A percentile compares a stretch with the other conserved stretches of the same genome.
Conservation (phyloP, 1,284 basidiomycete species). For the Butyriboletus appendiculatus region DNA sequence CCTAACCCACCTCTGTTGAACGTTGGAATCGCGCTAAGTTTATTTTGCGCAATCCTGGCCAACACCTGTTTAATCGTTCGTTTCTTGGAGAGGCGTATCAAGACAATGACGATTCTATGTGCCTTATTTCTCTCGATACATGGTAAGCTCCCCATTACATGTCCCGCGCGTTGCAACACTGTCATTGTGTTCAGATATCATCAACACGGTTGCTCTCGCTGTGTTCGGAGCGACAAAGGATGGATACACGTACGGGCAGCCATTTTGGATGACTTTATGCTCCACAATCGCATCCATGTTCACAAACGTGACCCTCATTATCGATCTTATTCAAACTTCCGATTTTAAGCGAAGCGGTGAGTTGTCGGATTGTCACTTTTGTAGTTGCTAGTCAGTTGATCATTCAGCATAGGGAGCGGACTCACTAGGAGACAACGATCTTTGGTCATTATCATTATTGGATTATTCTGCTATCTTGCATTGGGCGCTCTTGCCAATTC, state of each 20-base stretch:
- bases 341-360: slow-evolving; percentile 70
- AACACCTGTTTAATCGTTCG: slow-evolving; percentile 69
- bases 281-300: slow-evolving; percentile 69
- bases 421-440: slow-evolving; percentile 80
- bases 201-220: slow-evolving; percentile 66
- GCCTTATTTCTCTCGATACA: slow-evolving; percentile 66
- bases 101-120: slow-evolving; percentile 62
- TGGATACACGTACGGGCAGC: slow-evolving; percentile 70
- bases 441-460: slow-evolving; percentile 76
- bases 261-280: slow-evolving; percentile 83
- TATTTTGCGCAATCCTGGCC: slow-evolving; percentile 68
- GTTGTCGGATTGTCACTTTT: slow-evolving; percentile 13
- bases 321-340: slow-evolving; percentile 60
- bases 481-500: slow-evolving; percentile 64
- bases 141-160: slow-evolving; percentile 43
- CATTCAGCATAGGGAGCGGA: slow-evolving; percentile 57
- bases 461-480: slow-evolving; percentile 72
- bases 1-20: slow-evolving; percentile 62
- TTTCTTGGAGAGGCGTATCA: slow-evolving; percentile 70
- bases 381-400: not conserved
- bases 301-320: slow-evolving; percentile 70
- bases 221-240: slow-evolving; percentile 69
- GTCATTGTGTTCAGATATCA: slow-evolving; percentile 49
- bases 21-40: slow-evolving; percentile 65
- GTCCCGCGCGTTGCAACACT: not conserved